Evolutionary conservation across 2,329 filamentous ascomycete genomes (phyloP), one percentile per base, ranked within the genome.

Genomic region (Colletotrichum endophyticum): DNA sequence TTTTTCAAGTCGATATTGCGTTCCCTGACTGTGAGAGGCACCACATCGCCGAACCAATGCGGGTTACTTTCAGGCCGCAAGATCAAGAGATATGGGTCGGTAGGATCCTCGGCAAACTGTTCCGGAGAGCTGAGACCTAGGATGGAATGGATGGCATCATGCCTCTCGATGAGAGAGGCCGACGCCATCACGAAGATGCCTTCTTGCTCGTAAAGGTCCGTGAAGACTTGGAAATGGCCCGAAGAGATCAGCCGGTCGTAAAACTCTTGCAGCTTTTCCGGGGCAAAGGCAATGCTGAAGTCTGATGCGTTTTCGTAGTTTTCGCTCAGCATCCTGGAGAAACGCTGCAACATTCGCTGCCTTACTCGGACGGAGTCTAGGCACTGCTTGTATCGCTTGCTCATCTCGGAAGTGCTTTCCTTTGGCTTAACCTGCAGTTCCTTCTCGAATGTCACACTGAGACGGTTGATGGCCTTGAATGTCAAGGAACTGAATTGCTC

Each of bases 251-350:
- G 89, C 28, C 95, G 92, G 79, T 98, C 95, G 78, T 96, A 94
- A 32, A 99, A 91, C 49, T 94, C 92, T 75, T 93, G 92, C 77
- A 98, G 89, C 77, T 91, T 91, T 36, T 95, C 92, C 11, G 91
- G 89, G 6, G 86, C 82, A 61, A 96, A 90, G 44, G 94, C 93
- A 81, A 99, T 94, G 84, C 95, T 98, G 85, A 97, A 98, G 84
- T 99, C 97, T 12, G 96, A 98, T 7, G 95, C 95, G 82, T 99
- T 99, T 84, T 99, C 97, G 81, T 99, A 99, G 75, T 96, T 93
- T 82, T 98, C 95, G 80, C 95, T 96, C 71, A 99, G 86, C 83
- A 98, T 95, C 79, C 96, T 92, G 22, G 95, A 97, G 85, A 99
- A 99, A 76, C 97, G 95, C 83, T 99, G 98, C 78, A 99, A 89